Conservation (phyloP, 495 filamentous ascomycete species). For the Hypoxylon rickii region DNA sequence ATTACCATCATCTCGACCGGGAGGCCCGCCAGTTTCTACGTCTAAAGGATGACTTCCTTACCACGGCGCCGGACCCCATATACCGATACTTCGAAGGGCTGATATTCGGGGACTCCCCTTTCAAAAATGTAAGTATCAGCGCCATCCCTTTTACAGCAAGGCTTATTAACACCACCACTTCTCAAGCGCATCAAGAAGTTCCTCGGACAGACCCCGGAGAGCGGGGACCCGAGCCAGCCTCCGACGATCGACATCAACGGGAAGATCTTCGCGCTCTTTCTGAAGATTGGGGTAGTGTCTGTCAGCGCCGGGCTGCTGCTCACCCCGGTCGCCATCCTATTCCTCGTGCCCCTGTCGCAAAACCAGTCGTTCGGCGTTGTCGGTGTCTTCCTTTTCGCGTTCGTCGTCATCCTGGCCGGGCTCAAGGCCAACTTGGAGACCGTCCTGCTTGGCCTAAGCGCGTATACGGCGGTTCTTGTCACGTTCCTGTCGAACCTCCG, state of each 20-base stretch:
- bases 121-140: constrained; percentile 3
- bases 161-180: background rate
- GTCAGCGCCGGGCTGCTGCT: constrained; percentile 7
- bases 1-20: background rate
- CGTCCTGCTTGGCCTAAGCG: constrained; percentile 10
- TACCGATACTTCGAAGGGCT: constrained; percentile 13
- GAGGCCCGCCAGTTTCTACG: constrained; percentile 4
- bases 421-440: constrained; percentile 12
- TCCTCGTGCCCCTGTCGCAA: constrained; percentile 6
- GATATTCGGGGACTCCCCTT: background rate
- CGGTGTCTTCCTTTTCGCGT: constrained; percentile 3
- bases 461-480: constrained; percentile 14
- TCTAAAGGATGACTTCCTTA: constrained; percentile 8
- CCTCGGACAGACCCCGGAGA: background rate
- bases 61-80: background rate
- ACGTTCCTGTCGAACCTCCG: no score
- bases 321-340: constrained; percentile 14
- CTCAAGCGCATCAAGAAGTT: constrained; percentile 4
- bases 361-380: constrained; percentile 6
- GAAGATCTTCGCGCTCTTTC: background rate
- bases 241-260: constrained; percentile 8
- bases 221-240: background rate
- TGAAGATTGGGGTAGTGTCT: constrained; percentile 5
- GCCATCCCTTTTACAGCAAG: background rate
- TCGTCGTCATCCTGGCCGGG: constrained; percentile 1